Conservation (phyloP, 225 moss, liverwort and hornwort species). For the Asterella californica region DNA sequence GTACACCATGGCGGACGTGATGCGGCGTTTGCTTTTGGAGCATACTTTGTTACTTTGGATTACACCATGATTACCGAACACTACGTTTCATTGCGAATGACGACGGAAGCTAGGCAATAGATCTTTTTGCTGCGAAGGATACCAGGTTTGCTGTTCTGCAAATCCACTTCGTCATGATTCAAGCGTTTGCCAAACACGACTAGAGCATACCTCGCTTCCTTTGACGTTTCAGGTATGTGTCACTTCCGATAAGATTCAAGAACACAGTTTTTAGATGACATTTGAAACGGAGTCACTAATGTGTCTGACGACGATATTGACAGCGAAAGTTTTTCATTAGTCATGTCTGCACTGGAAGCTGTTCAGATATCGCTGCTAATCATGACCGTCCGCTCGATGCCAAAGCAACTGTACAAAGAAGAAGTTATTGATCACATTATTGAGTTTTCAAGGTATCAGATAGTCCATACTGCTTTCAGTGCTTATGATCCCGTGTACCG, state of each 20-base stretch:
- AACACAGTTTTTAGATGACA: not conserved
- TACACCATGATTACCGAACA: not conserved
- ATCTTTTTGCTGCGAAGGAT: not conserved
- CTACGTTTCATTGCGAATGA: not conserved
- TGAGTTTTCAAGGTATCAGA: constrained; percentile 78
- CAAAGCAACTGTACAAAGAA: constrained; percentile 94
- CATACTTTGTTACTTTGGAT: not conserved
- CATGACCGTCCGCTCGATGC: constrained; percentile 80
- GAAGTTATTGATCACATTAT: constrained; percentile 88
- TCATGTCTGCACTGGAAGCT: constrained; percentile 85
- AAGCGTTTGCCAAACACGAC: constrained; percentile 14
- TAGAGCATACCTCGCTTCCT: constrained; percentile 8
- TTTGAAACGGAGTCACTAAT: not conserved
- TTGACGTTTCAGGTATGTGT: not conserved
- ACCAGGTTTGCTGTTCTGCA: constrained; percentile 21
- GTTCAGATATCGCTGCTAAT: constrained; percentile 76
- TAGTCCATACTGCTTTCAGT: constrained; percentile 77
- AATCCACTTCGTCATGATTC: constrained; percentile 14
- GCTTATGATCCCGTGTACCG: constrained; percentile 87
- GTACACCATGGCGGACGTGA: not conserved
- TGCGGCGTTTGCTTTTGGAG: not conserved
- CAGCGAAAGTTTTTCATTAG: constrained; percentile 57
- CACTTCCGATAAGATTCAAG: constrained; percentile 9
- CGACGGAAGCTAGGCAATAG: not conserved
- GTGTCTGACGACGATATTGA: constrained; percentile 42